Base-by-base conservation (phyloP, 2,329 filamentous ascomycete genomes). In the Talaromyces sp. region DNA sequence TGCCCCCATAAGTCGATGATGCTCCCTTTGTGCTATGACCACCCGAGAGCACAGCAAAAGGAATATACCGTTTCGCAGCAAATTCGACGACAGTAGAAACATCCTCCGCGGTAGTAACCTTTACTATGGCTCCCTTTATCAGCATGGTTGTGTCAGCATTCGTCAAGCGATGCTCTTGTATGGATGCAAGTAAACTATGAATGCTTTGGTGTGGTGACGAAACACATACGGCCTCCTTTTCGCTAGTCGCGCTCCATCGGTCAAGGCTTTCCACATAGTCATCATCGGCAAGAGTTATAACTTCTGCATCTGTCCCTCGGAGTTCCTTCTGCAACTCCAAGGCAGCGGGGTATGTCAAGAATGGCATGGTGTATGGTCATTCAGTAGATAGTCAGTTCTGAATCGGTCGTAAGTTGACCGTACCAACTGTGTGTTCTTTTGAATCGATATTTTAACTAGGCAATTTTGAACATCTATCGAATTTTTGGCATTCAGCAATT, bases 1-100 rank as follows among this genome's bases (percentile, higher is more conserved):
- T 75, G 5, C 85, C 86, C n/a, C 82, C 81, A 33, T 81, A 72
- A 1, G 83, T 83, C 1, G 83, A 85, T 10, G 83, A 84, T 4
- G 81, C 79, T 4, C 85, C 85, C 1, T 81, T 80, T 0, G 85
- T 85, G 2, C 83, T 84, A 73, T 88, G 71, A 3, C 74, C 73
- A 13, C 74, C 72, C 3, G 73, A 71, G 61, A 73, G 71, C 10
- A 75, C 69, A 8, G 73, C 73, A 52, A 75, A 54, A 19, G 75
- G 71, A 27, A 74, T 24, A 7, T 24, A 54, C 57, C 74, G 59
- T 19, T 41, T 62, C 13, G 45, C 35, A 33, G 60, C 60, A 33
- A 62, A 62, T 13, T 10, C 33, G 19, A 62, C 35, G 4, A 62
- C 45, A n/a, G 33, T 43, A 3, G 60, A 54, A 31, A 62, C 60